Base-by-base conservation (phyloP, 176 grass and related monocot genomes). In the Paspalum vaginatum region DNA sequence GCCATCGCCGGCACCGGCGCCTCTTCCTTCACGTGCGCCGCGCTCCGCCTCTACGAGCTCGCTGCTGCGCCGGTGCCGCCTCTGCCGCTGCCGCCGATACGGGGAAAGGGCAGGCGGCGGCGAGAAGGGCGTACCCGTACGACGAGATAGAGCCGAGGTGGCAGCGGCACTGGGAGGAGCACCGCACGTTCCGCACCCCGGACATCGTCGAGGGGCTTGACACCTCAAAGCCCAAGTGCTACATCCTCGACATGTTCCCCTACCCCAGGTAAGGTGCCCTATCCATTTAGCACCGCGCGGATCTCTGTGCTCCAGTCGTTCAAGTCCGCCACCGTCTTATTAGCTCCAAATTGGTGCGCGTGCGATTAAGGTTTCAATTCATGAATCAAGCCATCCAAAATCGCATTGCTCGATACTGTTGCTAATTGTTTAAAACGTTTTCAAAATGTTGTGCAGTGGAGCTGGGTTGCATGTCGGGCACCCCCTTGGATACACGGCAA, bases 221-320 rank as follows among this genome's bases (percentile, higher is more conserved):
- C 47, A 85, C 77, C 56, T 84, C 90, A 47, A 98, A 79, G 68
- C 96, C 96, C 20, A 98, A 98, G 84, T 93, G 88, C 80, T 98
- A 95, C 75, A 93, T 98, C 75, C 90, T 98, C 38, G 96, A 98
- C 81, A 98, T 98, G 92, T 98, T 98, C 61, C 96, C 96, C 61
- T 95, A 98, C 54, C 96, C 96, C 49, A 95, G 95, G 92, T 86
- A 10, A 86, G 95, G 90, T 92, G n/a, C 7, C 8, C 0, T n/a
- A 10, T 4, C n/a, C 56, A 46, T 22, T 4, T 24, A 5, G 27
- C 32, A 16, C 37, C 25, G 6, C 9, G 0, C 4, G 17, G 58
- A 21, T 52, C 42, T 57, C 11, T 63, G 55, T 24, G 40, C 38
- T 45, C 11, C 9, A 43, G 9, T 11, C 16, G 13, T 25, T 39